These are phyloP conservation scores for Fusarium goolgardi DNA, from an alignment of 2,329 filamentous ascomycete genomes.

Conservation along the genomic window DNA sequence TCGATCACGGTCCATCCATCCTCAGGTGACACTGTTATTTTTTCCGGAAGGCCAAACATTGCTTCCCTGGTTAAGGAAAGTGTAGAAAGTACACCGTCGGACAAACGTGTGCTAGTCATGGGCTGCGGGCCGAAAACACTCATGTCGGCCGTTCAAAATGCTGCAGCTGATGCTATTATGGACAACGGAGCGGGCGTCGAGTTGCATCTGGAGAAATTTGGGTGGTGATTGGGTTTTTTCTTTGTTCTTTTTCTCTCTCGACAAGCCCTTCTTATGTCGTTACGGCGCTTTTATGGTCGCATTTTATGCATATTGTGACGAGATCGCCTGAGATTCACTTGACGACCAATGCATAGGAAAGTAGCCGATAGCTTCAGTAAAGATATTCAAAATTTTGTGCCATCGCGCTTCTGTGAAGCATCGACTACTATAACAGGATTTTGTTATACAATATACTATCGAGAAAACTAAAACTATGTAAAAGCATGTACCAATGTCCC, in stretches of 20 bases:
- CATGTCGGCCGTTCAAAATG: slow-evolving; percentile 57
- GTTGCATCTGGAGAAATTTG: slow-evolving; percentile 62
- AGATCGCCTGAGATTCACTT: background rate
- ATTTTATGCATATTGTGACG: slow-evolving; percentile 19
- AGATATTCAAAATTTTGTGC: slow-evolving; percentile 4
- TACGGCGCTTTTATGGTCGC: background rate
- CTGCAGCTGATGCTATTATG: slow-evolving; percentile 55
- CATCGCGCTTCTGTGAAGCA: slow-evolving; percentile 29
- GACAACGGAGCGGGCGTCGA: slow-evolving; percentile 58
- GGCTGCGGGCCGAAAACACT: slow-evolving; percentile 60
- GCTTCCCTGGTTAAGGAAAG: slow-evolving; percentile 50
- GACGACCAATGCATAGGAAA: background rate
- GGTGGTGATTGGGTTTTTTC: slow-evolving; percentile 50
- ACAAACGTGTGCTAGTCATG: slow-evolving; percentile 56
- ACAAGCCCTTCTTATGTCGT: background rate
- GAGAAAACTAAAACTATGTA: slow-evolving; percentile 13
- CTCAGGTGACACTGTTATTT: slow-evolving; percentile 42
- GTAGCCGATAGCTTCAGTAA: background rate
- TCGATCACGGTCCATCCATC: background rate
- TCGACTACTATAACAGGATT: slow-evolving; percentile 19
- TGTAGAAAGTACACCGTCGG: slow-evolving; percentile 44
- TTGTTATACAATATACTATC: slow-evolving; percentile 20
- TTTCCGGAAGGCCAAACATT: slow-evolving; percentile 54
- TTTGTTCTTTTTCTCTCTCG: background rate
- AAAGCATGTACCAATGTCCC: slow-evolving; percentile 42